Percentiles rank a stretch among this genome's conserved stretches.
Conservation (phyloP, 2,329 filamentous ascomycete species). For the Ceratocystiopsis minuta region DNA sequence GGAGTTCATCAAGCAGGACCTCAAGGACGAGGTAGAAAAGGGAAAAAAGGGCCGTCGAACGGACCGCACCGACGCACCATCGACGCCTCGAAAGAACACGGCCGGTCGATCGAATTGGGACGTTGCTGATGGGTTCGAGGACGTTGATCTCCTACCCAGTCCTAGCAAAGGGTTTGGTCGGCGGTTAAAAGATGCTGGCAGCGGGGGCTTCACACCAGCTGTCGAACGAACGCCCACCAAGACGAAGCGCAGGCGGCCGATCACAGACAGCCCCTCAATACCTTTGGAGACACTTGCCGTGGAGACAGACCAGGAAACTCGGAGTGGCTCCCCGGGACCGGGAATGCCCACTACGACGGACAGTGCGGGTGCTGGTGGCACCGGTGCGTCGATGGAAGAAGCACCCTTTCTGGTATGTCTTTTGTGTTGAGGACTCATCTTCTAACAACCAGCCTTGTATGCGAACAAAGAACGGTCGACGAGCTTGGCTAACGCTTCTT, state of each 20-base stretch:
- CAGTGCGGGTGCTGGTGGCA: background rate
- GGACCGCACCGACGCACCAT: constrained; percentile 16
- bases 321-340: background rate
- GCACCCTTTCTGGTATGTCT: constrained; percentile 27
- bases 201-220: constrained; percentile 25
- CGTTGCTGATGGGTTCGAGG: constrained; percentile 61
- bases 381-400: constrained; percentile 3
- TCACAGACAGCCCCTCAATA: constrained; percentile 47
- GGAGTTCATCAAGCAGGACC: constrained; percentile 54
- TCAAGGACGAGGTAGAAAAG: constrained; percentile 40
- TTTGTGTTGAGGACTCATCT: background rate
- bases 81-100: constrained; percentile 36
- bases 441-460: too few relatives aligned
- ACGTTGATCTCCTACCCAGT: constrained; percentile 37
- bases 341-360: too few relatives aligned
- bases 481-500: constrained; percentile 6
- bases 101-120: constrained; percentile 30
- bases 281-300: constrained; percentile 32
- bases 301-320: constrained; percentile 1
- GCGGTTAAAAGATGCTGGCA: constrained; percentile 19
- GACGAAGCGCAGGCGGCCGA: constrained; percentile 50
- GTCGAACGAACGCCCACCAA: constrained; percentile 44
- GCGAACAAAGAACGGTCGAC: too few relatives aligned
- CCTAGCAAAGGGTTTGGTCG: constrained; percentile 30
- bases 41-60: constrained; percentile 16